Conservation (phyloP, 768 basidiomycete species). For the Tremella mesenterica region DNA sequence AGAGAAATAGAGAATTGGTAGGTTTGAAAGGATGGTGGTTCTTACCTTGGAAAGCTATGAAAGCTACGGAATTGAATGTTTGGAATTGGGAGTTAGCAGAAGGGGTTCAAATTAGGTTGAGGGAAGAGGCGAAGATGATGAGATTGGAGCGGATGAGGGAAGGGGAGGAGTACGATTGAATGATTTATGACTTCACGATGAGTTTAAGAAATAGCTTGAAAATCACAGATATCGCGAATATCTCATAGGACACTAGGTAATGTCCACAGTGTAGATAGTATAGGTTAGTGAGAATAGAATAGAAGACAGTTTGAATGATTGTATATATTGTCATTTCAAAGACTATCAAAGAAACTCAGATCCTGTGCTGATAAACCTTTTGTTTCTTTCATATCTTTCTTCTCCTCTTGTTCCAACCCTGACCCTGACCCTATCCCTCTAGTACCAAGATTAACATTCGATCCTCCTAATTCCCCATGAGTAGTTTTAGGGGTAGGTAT, state of each 20-base stretch:
- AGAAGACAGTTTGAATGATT: no score
- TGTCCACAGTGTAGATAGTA: no score
- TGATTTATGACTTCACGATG: no score
- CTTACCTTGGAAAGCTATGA: slow-evolving; percentile 22
- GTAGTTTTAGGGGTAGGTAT: neutral
- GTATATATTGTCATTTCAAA: no score
- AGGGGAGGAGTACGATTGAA: no score
- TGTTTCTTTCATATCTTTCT: neutral
- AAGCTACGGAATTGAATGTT: slow-evolving; percentile 5
- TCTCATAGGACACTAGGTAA: no score
- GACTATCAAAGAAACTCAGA: slow-evolving; percentile 76
- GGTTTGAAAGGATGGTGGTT: slow-evolving; percentile 24
- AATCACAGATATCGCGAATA: no score
- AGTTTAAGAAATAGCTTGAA: no score
- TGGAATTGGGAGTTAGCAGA: slow-evolving; percentile 28
- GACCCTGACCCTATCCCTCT: neutral
- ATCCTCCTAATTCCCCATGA: neutral
- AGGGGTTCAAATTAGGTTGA: slow-evolving; percentile 8
- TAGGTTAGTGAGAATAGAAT: no score
- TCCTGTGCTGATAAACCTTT: slow-evolving; percentile 77
- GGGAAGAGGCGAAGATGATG: no score
- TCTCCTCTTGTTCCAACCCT: neutral
- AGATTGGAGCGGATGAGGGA: no score
- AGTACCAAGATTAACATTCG: neutral
- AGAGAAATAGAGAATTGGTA: slow-evolving; percentile 23